A percentile compares a stretch with the other conserved stretches of the same genome.
Conservation (phyloP, 352 stramenopile species). For the Pythium phragmiticola region DNA sequence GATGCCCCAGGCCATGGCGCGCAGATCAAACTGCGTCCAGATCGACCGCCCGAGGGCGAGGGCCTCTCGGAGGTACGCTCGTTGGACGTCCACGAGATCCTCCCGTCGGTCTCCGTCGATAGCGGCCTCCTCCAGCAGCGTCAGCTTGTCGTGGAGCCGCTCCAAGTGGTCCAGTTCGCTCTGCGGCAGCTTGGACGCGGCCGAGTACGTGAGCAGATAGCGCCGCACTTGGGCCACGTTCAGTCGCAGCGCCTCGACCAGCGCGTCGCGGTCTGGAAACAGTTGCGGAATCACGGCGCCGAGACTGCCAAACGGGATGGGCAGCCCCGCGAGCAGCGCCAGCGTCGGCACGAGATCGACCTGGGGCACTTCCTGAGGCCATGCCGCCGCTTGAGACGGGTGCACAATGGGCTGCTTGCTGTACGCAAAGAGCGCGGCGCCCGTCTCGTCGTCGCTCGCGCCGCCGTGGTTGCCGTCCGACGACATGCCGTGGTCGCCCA, state of each 20-base stretch:
- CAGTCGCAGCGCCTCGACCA: conserved; percentile 71
- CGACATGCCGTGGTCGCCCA: conserved; percentile 99
- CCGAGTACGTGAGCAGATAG: conserved; percentile 71
- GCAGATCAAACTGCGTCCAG: conserved; percentile 89
- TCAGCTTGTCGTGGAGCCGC: conserved; percentile 41
- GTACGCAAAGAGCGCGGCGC: conserved; percentile 94
- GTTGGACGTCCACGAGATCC: conserved; percentile 38
- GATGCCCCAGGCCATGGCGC: conserved; percentile 69
- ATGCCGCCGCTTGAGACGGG: conserved; percentile 5
- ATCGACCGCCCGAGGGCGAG: conserved; percentile 67
- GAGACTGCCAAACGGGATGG: conserved; percentile 96
- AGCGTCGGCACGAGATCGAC: conserved; percentile 97
- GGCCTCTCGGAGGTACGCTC: conserved; percentile 65
- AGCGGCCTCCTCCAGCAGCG: conserved; percentile 22
- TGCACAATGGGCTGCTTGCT: conserved; percentile 47
- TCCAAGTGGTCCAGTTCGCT: conserved; percentile 60
- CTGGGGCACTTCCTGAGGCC: conserved; percentile 71
- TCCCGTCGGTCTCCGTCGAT: conserved; percentile 12
- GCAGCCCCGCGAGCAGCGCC: conserved; percentile 90
- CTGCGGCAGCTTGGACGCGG: conserved; percentile 61
- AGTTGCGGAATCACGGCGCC: conserved; percentile 92
- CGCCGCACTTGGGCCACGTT: conserved; percentile 86
- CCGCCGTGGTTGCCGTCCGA: conserved; percentile 98
- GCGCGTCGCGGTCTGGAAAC: conserved; percentile 50
- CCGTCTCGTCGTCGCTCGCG: conserved; percentile 93